Evolutionary conservation across 306 rosid genomes (phyloP).

Genomic region (Vicia villosa): DNA sequence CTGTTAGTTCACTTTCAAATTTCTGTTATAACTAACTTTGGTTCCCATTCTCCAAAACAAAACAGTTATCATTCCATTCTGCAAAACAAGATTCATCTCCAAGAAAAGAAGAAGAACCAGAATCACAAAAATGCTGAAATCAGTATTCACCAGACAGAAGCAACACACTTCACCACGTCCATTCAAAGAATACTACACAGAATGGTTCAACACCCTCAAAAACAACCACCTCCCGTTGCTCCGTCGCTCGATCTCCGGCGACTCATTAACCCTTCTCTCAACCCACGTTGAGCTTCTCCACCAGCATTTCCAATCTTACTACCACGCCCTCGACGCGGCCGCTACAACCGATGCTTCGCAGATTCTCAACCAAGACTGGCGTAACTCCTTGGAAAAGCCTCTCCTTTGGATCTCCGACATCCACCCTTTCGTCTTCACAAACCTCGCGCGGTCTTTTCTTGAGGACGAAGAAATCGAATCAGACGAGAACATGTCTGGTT

Average conservation of each 20-base stretch:
- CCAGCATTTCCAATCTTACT: conserved; percentile 74
- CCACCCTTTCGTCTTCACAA: conserved; percentile 74
- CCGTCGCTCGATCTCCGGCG: conserved; percentile 41
- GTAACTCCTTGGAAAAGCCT: conserved; percentile 65
- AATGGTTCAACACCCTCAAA: conserved; percentile 48
- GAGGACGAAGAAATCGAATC: conserved; percentile 27
- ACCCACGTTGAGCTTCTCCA: conserved; percentile 56
- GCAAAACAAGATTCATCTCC: conserved; percentile 8
- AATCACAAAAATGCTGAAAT: conserved; percentile 41
- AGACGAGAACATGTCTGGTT: not conserved
- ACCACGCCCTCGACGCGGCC: conserved; percentile 66
- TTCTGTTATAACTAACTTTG: not conserved
- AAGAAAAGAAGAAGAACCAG: not conserved
- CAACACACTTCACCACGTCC: conserved; percentile 14
- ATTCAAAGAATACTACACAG: conserved; percentile 43
- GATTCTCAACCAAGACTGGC: conserved; percentile 67
- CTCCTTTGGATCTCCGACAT: conserved; percentile 77
- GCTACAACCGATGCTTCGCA: conserved; percentile 48
- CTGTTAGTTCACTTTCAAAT: not conserved
- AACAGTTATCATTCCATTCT: conserved; percentile 7
- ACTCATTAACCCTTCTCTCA: conserved; percentile 43
- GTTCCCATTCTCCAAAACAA: not conserved
- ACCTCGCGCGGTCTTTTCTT: conserved; percentile 67
- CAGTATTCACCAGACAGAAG: conserved; percentile 45
- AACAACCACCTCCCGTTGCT: conserved; percentile 50